Base-by-base conservation (phyloP, 305 asterid species). In the Fraxinus nigra region DNA sequence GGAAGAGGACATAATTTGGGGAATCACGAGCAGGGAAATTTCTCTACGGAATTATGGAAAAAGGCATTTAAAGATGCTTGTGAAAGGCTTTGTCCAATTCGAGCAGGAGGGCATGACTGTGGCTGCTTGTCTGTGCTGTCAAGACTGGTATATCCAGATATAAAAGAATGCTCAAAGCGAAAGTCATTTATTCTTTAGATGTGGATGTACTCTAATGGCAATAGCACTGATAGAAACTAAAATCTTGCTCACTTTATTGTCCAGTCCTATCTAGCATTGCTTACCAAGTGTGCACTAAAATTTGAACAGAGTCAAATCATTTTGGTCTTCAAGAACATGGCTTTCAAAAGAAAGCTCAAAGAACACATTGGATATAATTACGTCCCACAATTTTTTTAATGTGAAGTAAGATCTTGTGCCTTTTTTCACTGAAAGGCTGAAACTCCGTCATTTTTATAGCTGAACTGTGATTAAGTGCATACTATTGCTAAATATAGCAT, bases 51-150 rank as follows among this genome's bases (percentile, higher is more conserved):
- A 82, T 85, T 93, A 38, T 96, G 98, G 99, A 93, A 94, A 93
- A 96, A 94, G 87, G 98, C 97, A 28, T 94, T 94, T 92, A 90
- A 82, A 85, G 97, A 94, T 86, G 93, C 99, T 22, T 89, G 97
- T 79, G 93, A 90, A 87, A 87, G 91, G 88, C 93, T 96, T 80
- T 96, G 99, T 79, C 99, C 99, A 0, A 75, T 91, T 83, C 95
- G 93, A 67, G 97, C 95, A 2, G 91, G 89, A 43, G 97, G 98
- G 76, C 95, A 89, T 67, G 96, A 91, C 80, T 96, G 98, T 56
- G 98, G 98, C 85, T 94, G 98, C 90, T 88, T 96, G 91, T 88
- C 97, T 40, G 86, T 85, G 63, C 91, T 88, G 48, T 80, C 92
- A 86, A 89, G 85, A 87, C 81, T 92, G 97, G 97, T 95, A 92